Evolutionary conservation across 352 stramenopile species (phyloP).

Genomic region (Phytophthora tubulina): DNA sequence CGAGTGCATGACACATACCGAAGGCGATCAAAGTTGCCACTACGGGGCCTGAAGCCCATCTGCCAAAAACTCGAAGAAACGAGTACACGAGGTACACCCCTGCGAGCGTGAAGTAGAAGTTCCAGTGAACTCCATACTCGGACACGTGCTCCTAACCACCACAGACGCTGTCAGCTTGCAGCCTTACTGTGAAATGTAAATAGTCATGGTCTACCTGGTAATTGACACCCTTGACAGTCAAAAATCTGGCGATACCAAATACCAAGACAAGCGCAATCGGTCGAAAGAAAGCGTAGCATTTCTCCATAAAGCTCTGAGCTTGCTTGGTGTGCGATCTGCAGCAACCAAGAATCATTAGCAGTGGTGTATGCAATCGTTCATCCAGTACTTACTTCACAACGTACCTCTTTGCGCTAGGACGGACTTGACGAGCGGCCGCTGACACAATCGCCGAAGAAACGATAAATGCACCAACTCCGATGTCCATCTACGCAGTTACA

Average conservation of each 20-base stretch:
- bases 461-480: constrained; percentile 96
- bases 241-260: constrained; percentile 74
- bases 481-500: constrained; percentile 92
- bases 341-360: neutral
- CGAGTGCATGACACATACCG: constrained; percentile 34
- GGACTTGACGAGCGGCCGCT: constrained; percentile 64
- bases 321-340: constrained; percentile 25
- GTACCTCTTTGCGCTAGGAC: constrained; percentile 30
- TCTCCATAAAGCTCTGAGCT: constrained; percentile 27
- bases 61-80: constrained; percentile 60
- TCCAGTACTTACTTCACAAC: neutral
- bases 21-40: constrained; percentile 52
- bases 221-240: constrained; percentile 87
- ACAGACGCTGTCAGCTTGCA: constrained; percentile 18
- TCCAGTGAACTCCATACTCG: constrained; percentile 99
- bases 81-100: constrained; percentile 82
- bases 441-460: constrained; percentile 90
- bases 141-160: constrained; percentile 92
- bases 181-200: neutral
- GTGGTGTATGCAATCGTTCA: neutral
- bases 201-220: constrained; percentile 64
- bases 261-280: constrained; percentile 77
- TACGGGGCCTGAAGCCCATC: constrained; percentile 55
- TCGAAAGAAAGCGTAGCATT: constrained; percentile 68
- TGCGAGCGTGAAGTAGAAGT: constrained; percentile 99